Conservation (phyloP, 2,329 filamentous ascomycete genomes). For the Pyrenophora teres region DNA sequence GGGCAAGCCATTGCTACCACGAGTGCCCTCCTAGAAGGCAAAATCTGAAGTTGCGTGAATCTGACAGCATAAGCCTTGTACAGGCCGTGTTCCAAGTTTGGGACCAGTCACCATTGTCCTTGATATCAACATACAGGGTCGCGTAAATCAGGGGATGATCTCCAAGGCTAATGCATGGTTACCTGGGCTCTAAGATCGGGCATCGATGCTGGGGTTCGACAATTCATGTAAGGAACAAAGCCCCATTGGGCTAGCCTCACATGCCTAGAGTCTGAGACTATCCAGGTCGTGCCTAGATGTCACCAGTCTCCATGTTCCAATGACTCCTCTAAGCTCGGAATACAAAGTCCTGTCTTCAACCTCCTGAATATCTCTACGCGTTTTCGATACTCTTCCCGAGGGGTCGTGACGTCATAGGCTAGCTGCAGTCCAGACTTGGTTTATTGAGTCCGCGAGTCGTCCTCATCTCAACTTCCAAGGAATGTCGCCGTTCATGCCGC, state of each 20-base stretch:
- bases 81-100: not conserved
- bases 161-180: slow-evolving; percentile 9
- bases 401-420: slow-evolving; percentile 5
- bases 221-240: slow-evolving; percentile 1
- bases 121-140: slow-evolving; percentile 11
- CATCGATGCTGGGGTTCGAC: slow-evolving; percentile 5
- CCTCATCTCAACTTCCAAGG: not conserved
- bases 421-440: not conserved
- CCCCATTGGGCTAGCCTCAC: not conserved
- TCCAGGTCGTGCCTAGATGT: not conserved
- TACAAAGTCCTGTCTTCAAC: not conserved
- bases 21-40: not conserved
- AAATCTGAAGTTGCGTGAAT: not conserved
- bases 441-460: slow-evolving; percentile 1
- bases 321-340: not conserved
- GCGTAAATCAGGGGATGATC: slow-evolving; percentile 9
- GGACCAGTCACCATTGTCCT: slow-evolving; percentile 3
- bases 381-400: not conserved
- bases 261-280: slow-evolving; percentile 4
- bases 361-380: not conserved
- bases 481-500: not conserved
- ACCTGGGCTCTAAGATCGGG: slow-evolving; percentile 15
- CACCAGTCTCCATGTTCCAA: not conserved
- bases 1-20: slow-evolving; percentile 19
- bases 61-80: not conserved